A percentile compares a stretch with the other conserved stretches of the same genome.
Conservation (phyloP, 495 filamentous ascomycete genomes). For the Collariella sp. region DNA sequence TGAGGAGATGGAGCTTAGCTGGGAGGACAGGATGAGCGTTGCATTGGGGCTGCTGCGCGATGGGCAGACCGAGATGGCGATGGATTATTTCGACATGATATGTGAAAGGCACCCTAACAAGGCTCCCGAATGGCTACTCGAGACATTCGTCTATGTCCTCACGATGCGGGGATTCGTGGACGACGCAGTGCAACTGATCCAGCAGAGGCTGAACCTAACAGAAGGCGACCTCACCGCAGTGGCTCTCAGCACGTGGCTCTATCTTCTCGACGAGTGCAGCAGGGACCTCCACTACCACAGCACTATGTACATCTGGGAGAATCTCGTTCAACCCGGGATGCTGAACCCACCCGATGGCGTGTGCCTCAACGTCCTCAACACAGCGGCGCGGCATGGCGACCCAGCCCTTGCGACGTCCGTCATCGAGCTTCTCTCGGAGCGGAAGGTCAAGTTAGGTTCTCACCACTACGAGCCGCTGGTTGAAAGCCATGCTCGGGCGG, state of each 20-base stretch:
- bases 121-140: slow-evolving; percentile 63
- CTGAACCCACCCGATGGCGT: slow-evolving; percentile 59
- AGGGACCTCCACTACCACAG: slow-evolving; percentile 31
- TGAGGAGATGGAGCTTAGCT: slow-evolving; percentile 58
- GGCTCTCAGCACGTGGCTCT: slow-evolving; percentile 48
- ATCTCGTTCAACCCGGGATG: slow-evolving; percentile 53
- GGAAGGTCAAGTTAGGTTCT: slow-evolving; percentile 43
- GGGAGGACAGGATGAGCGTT: slow-evolving; percentile 57
- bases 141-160: slow-evolving; percentile 62
- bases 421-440: slow-evolving; percentile 48
- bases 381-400: slow-evolving; percentile 60
- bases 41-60: slow-evolving; percentile 69
- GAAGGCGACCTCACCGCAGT: slow-evolving; percentile 38
- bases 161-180: slow-evolving; percentile 63
- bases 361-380: slow-evolving; percentile 55
- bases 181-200: slow-evolving; percentile 60
- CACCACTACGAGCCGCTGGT: slow-evolving; percentile 73
- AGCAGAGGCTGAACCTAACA: slow-evolving; percentile 39
- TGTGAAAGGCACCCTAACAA: slow-evolving; percentile 45
- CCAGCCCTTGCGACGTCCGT: slow-evolving; percentile 57
- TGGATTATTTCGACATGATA: slow-evolving; percentile 64
- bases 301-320: slow-evolving; percentile 48
- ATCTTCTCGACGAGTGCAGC: slow-evolving; percentile 62
- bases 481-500: slow-evolving; percentile 52
- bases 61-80: slow-evolving; percentile 69